phyloP scores from a whole-genome alignment of 805 yeast genomes.

The Helenozyma rhizophorensis region DNA sequence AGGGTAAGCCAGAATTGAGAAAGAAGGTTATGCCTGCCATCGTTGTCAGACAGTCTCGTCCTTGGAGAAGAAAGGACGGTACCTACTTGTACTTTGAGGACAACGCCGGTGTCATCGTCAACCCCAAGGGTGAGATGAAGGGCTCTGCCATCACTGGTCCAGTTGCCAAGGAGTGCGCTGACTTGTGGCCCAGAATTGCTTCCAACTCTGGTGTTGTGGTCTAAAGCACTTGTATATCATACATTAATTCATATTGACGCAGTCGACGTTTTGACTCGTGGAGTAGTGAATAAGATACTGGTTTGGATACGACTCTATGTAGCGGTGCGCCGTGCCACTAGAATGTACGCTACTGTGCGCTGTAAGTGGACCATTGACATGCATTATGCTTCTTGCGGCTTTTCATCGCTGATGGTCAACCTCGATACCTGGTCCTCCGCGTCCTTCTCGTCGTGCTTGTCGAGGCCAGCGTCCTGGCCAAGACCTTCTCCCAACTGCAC shows the following conservation, averaged over 20 bases:
- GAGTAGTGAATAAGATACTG: too few species aligned
- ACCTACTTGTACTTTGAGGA: conserved; percentile 99
- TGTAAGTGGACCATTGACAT: too few species aligned
- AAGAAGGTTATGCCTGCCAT: conserved; percentile 99
- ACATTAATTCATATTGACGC: conserved; percentile 16
- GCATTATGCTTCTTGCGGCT: too few species aligned
- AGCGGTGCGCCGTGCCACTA: too few species aligned
- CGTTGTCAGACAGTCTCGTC: conserved; percentile 97
- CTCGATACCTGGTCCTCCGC: conserved; percentile 6
- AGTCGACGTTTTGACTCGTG: too few species aligned
- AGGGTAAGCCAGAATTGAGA: conserved; percentile 99
- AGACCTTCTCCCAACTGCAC: conserved; percentile 10
- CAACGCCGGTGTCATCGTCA: conserved; percentile 99
- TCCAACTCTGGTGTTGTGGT: conserved; percentile 99
- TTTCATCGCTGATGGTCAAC: conserved; percentile 4
- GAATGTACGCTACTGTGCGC: too few species aligned
- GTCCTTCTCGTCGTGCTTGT: neutral
- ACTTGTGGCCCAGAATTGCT: conserved; percentile 99
- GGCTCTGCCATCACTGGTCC: conserved; percentile 99
- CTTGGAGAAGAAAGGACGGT: conserved; percentile 99
- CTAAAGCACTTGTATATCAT: conserved; percentile 41
- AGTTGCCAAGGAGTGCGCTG: conserved; percentile 99
- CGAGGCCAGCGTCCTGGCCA: too few species aligned
- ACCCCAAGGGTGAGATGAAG: conserved; percentile 99
- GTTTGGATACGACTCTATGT: too few species aligned